Base-by-base conservation (phyloP, 2,329 filamentous ascomycete species). In the Talaromyces islandicus region DNA sequence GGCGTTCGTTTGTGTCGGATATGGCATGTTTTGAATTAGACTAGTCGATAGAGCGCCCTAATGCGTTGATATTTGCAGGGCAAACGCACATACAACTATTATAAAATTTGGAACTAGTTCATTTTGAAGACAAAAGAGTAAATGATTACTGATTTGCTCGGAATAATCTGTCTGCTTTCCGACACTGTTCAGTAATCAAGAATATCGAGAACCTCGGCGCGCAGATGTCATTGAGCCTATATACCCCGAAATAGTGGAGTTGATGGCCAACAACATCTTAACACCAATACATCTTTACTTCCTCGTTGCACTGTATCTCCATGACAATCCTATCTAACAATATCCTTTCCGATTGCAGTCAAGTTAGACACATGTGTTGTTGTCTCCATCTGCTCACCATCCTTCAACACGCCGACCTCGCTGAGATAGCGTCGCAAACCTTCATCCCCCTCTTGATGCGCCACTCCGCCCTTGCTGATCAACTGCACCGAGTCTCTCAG, bases 401-500 rank as follows among this genome's bases (percentile, higher is more conserved):
- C 62, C 56, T 62, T 59, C 56, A 64, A 30, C 10, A 62, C 60
- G 0, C 73, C 73, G 1, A 70, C 69, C 61, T 74, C 76, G 4
- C 71, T 74, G 58, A 79, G 66, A 63, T 79, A 75, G 53, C 75
- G 71, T 46, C 71, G 67, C 62, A 84, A 64, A 0, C 80, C 82
- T 27, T 83, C 78, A 57, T 84, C 80, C 2, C 80, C 81, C 7
- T 78, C 75, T 59, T 80, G 79, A 64, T 84, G 81, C 56, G 73
- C 70, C 6, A 78, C 79, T 60, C 81, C 77, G 0, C 82, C 82
- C 59, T 75, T 74, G 1, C 75, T 76, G 59, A 85, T 83, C 64
- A 79, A 78, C 48, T 77, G 72, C 67, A 85, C 65, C 61, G 78
- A 81, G 64, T 85, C 83, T 25, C 82, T 68, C 69, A 84, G 75